These are phyloP conservation scores for Casuarina equisetifolia DNA, from an alignment of 306 rosid species.

Conservation along the genomic window DNA sequence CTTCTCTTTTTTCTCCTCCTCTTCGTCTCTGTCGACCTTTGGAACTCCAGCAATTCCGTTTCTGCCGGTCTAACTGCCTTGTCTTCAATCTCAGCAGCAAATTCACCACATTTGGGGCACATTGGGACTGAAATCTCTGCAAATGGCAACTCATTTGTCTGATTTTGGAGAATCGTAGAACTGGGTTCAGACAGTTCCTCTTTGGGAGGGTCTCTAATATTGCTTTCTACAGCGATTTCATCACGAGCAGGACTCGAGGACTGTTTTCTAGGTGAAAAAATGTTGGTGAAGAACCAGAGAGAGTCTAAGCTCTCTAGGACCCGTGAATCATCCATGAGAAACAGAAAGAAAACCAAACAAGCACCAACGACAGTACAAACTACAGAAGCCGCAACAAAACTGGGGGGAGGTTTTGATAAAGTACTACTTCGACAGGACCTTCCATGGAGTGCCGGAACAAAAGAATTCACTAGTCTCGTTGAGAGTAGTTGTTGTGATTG, in stretches of 20 bases:
- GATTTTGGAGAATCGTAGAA: conserved; percentile 15
- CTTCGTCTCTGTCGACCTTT: conserved; percentile 21
- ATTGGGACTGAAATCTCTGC: conserved; percentile 4
- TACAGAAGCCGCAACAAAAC: no score
- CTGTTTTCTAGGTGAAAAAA: conserved; percentile 23
- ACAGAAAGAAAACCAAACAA: background rate
- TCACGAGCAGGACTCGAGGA: conserved; percentile 4
- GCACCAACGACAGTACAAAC: no score
- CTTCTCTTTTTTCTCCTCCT: conserved; percentile 17
- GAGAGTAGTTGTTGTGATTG: background rate
- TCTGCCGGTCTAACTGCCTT: background rate
- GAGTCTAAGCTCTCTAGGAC: conserved; percentile 48
- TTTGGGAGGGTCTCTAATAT: conserved; percentile 12
- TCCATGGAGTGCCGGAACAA: background rate
- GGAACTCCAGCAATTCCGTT: conserved; percentile 18
- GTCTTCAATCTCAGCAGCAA: conserved; percentile 18
- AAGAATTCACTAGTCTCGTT: background rate
- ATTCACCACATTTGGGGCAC: conserved; percentile 16
- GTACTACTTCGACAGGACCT: conserved; percentile 18
- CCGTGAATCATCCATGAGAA: conserved; percentile 42
- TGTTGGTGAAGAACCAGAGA: conserved; percentile 64
- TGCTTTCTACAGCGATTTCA: conserved; percentile 3
- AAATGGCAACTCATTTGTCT: conserved; percentile 5
- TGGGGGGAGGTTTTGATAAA: background rate
- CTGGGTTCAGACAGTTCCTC: conserved; percentile 22